Evolutionary conservation across 768 basidiomycete genomes (phyloP).

Genomic region (Mycena epipterygia): DNA sequence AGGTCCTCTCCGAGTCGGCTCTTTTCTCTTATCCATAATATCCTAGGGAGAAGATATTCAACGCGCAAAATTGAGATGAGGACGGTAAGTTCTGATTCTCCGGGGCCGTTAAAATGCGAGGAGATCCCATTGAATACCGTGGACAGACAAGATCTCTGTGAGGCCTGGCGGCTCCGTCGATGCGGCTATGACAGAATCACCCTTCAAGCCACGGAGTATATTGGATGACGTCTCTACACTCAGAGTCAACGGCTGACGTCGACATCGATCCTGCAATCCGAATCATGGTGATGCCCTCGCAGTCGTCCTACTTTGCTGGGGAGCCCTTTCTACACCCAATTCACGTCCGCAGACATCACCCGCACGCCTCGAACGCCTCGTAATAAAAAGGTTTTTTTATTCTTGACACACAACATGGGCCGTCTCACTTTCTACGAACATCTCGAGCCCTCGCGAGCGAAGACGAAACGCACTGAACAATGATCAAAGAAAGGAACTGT

Average conservation of each 20-base stretch:
- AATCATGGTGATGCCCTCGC: slow-evolving; percentile 81
- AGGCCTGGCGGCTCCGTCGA: neutral
- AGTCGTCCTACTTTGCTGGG: slow-evolving; percentile 94
- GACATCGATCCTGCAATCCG: slow-evolving; percentile 67
- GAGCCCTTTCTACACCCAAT: too few species aligned
- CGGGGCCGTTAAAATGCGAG: slow-evolving; percentile 21
- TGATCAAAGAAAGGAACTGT: too few species aligned
- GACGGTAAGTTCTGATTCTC: neutral
- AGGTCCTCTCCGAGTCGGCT: too few species aligned
- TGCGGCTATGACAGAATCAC: neutral
- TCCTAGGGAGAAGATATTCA: too few species aligned
- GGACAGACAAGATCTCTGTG: neutral
- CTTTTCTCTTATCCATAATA: too few species aligned
- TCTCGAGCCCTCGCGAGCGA: too few species aligned
- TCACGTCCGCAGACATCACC: too few species aligned
- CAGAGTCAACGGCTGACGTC: slow-evolving; percentile 23
- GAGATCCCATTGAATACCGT: neutral
- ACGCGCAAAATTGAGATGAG: neutral
- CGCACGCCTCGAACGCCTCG: too few species aligned
- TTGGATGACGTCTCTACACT: neutral
- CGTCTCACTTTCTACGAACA: too few species aligned
- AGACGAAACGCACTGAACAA: too few species aligned
- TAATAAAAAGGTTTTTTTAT: too few species aligned
- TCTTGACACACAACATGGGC: too few species aligned
- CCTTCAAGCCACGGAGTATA: neutral